phyloP scores from a whole-genome alignment of 179 eudicot genomes.

The Carnegiea gigantea region DNA sequence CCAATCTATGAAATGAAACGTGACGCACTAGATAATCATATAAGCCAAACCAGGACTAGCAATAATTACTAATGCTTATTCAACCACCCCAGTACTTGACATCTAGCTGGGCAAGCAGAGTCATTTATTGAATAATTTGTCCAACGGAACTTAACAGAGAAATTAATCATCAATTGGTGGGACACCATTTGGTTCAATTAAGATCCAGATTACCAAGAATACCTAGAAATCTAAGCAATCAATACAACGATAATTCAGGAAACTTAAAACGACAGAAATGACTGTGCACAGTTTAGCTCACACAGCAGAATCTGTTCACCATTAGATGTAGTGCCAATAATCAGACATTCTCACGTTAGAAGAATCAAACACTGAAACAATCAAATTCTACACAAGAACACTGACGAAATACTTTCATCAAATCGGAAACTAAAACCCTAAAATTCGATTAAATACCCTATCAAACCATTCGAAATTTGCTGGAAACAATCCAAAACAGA shows the following conservation, averaged over 20 bases:
- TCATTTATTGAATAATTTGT: too few species aligned
- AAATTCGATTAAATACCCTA: neutral
- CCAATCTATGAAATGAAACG: neutral
- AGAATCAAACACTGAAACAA: neutral
- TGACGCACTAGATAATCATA: conserved; percentile 6
- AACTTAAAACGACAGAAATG: too few species aligned
- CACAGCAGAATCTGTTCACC: too few species aligned
- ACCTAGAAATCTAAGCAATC: neutral
- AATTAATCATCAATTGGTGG: neutral
- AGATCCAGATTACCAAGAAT: neutral
- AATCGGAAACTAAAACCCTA: conserved; percentile 13
- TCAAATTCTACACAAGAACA: too few species aligned
- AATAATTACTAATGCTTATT: neutral
- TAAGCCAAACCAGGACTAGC: neutral
- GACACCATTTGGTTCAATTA: neutral
- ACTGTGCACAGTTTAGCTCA: too few species aligned
- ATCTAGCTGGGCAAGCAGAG: too few species aligned
- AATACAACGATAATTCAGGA: too few species aligned
- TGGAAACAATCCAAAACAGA: neutral
- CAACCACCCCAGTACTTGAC: neutral
- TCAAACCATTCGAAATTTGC: neutral
- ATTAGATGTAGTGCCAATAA: neutral
- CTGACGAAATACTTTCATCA: neutral
- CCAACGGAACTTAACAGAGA: too few species aligned
- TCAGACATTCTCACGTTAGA: neutral